phyloP scores from a whole-genome alignment of 1,139 yeast genomes.

The Scheffersomyces segobiensis region DNA sequence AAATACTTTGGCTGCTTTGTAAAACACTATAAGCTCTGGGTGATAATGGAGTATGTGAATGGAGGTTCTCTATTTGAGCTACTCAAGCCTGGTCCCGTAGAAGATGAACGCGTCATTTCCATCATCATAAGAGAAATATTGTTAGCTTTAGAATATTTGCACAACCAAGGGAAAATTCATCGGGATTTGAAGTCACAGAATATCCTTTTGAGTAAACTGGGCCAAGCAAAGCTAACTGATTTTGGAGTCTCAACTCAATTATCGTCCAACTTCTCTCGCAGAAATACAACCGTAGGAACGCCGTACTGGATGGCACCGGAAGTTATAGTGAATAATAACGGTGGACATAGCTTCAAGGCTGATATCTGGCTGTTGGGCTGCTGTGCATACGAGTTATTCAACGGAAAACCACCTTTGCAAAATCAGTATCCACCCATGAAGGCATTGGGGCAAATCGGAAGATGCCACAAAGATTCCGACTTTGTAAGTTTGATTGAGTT shows the following conservation, averaged over 20 bases:
- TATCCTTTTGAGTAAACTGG: conserved; percentile 62
- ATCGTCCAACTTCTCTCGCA: conserved; percentile 70
- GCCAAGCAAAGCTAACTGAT: conserved; percentile 91
- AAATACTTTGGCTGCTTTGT: conserved; percentile 80
- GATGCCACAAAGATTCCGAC: conserved; percentile 33
- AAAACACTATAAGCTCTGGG: conserved; percentile 79
- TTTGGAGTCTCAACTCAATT: conserved; percentile 97
- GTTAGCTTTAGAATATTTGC: conserved; percentile 70
- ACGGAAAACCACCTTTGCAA: conserved; percentile 81
- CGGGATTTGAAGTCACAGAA: conserved; percentile 88
- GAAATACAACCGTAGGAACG: conserved; percentile 97
- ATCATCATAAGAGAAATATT: conserved; percentile 59
- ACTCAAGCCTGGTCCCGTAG: conserved; percentile 59
- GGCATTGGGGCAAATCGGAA: conserved; percentile 57
- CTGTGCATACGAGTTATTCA: conserved; percentile 80
- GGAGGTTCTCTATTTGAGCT: conserved; percentile 83
- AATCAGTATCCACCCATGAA: conserved; percentile 74
- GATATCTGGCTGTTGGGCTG: conserved; percentile 97
- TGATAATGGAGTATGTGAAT: conserved; percentile 79
- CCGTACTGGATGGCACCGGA: conserved; percentile 99
- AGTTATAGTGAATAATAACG: conserved; percentile 72
- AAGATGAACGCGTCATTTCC: conserved; percentile 50
- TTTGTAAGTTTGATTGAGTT: conserved; percentile 34
- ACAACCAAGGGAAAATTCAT: conserved; percentile 78
- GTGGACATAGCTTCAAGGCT: conserved; percentile 83